A percentile compares a stretch with the other conserved stretches of the same genome.
Evolutionary conservation across 371 early-diverging fungal genomes (phyloP).

Genomic region (Mucor ambiguus): DNA sequence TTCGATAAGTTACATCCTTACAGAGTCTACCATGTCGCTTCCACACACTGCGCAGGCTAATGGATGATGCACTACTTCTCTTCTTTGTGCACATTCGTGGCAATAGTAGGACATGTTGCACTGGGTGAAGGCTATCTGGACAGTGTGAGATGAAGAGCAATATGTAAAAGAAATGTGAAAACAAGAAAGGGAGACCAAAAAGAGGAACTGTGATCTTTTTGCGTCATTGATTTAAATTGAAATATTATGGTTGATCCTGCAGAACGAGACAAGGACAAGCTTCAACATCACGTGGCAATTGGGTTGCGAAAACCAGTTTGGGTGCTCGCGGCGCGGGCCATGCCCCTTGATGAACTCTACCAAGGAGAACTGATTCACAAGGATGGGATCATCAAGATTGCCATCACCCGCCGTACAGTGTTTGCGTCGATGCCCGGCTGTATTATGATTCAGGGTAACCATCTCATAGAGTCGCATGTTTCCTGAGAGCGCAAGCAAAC

Average conservation of each 20-base stretch:
- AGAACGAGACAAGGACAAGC: background rate
- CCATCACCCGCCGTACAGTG: too few relatives aligned
- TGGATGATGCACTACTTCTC: background rate
- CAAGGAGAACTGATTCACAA: too few relatives aligned
- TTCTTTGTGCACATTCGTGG: constrained; percentile 16
- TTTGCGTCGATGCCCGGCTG: too few relatives aligned
- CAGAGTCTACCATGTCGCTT: background rate
- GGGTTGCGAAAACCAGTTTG: background rate
- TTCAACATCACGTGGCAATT: background rate
- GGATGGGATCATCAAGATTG: too few relatives aligned
- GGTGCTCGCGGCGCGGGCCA: background rate
- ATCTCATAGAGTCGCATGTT: background rate
- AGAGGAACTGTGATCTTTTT: background rate
- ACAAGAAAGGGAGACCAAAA: background rate
- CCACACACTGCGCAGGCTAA: constrained; percentile 9
- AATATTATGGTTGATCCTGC: background rate
- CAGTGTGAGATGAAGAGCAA: background rate
- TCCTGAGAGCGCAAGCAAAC: background rate
- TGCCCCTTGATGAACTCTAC: background rate
- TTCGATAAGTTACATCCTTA: background rate
- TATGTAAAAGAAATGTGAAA: background rate
- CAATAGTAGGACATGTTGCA: constrained; percentile 9
- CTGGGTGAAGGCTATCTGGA: background rate
- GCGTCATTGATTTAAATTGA: background rate
- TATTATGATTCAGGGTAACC: too few relatives aligned